Conservation (phyloP, 345 rosid genomes). For the Abelmoschus esculentus region DNA sequence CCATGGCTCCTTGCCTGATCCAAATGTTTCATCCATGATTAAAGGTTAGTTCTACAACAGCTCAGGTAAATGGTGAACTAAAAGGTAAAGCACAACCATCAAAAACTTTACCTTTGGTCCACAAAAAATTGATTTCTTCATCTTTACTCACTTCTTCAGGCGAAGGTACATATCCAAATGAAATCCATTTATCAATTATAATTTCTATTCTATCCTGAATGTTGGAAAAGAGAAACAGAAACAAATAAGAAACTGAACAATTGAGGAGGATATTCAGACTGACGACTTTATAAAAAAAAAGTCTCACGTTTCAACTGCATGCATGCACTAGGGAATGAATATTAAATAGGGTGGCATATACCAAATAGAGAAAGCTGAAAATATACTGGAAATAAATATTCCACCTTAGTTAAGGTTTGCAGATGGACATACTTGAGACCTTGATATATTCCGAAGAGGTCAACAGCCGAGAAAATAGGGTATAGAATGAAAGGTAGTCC, state of each 20-base stretch:
- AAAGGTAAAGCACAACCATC: not conserved
- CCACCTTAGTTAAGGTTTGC: slow-evolving; percentile 83
- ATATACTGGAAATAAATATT: not conserved
- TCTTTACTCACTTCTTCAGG: slow-evolving; percentile 67
- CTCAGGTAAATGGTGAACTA: not conserved
- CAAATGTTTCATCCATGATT: slow-evolving; percentile 1
- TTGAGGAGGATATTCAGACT: not conserved
- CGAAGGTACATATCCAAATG: slow-evolving; percentile 44
- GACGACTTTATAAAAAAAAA: not conserved
- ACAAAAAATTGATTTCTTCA: slow-evolving; percentile 60
- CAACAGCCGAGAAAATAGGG: slow-evolving; percentile 73
- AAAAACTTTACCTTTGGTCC: slow-evolving; percentile 38
- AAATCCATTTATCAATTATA: slow-evolving; percentile 65
- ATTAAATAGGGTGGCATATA: not conserved
- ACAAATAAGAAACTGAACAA: not conserved
- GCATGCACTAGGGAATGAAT: not conserved
- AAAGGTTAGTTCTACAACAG: not conserved
- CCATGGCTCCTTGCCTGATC: slow-evolving; percentile 39
- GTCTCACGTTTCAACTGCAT: not conserved
- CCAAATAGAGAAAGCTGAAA: not conserved
- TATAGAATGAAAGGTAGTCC: slow-evolving; percentile 62
- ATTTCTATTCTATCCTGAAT: slow-evolving; percentile 80
- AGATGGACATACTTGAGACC: slow-evolving; percentile 78
- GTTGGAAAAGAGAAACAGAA: slow-evolving; percentile 6
- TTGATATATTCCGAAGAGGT: slow-evolving; percentile 76